phyloP scores from a whole-genome alignment of 176 grass and related monocot species.

The Alloteropsis semialata region DNA sequence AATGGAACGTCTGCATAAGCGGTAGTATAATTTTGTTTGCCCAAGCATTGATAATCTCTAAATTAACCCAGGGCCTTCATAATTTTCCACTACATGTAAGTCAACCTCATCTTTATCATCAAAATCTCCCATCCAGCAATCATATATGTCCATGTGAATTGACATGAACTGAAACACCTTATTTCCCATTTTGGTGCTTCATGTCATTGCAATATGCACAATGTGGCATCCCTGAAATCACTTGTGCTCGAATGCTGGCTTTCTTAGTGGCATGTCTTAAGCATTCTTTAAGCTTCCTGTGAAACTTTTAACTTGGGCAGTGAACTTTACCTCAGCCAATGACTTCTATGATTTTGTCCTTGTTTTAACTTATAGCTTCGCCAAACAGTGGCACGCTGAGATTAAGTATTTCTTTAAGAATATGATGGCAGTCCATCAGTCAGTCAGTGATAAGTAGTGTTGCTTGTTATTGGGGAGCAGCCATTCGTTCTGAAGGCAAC shows the following conservation, averaged over 20 bases:
- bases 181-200: not conserved
- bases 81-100: conserved; percentile 3
- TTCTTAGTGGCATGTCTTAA: not conserved
- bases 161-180: conserved; percentile 9
- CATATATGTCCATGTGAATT: not conserved
- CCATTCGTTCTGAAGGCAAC: not conserved
- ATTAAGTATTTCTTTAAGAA: not conserved
- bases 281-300: not conserved
- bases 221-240: not conserved
- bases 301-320: not conserved
- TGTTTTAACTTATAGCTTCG: not conserved
- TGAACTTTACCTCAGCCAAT: not conserved
- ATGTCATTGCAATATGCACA: conserved; percentile 3
- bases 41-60: not conserved
- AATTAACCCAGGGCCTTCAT: not conserved
- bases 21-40: not conserved
- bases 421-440: not conserved
- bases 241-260: not conserved
- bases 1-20: not conserved
- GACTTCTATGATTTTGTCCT: not conserved
- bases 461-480: not conserved
- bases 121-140: not conserved
- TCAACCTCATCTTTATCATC: not conserved
- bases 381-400: not conserved
- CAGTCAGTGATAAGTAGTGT: not conserved